These are phyloP conservation scores for Fonsecaea nubica DNA, from an alignment of 2,329 filamentous ascomycete genomes.

Conservation along the genomic window DNA sequence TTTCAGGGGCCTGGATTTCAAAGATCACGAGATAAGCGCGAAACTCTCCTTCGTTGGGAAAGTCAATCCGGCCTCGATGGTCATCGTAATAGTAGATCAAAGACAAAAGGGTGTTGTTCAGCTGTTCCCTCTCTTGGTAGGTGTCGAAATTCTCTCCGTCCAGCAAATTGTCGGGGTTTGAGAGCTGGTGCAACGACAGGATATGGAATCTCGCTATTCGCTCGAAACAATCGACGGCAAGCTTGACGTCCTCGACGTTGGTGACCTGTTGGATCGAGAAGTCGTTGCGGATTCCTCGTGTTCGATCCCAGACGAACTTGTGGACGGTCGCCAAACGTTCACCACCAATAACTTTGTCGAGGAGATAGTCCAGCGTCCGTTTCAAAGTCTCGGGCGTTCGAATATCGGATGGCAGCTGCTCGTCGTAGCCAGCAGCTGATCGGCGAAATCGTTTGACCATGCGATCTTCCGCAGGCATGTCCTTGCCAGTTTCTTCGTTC, in stretches of 20 bases:
- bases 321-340: slow-evolving; percentile 61
- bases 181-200: slow-evolving; percentile 65
- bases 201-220: slow-evolving; percentile 70
- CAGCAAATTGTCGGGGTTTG: slow-evolving; percentile 55
- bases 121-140: slow-evolving; percentile 68
- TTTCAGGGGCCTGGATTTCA: slow-evolving; percentile 57
- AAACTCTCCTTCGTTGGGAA: slow-evolving; percentile 69
- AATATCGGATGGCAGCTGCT: slow-evolving; percentile 68
- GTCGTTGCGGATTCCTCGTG: slow-evolving; percentile 69
- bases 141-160: slow-evolving; percentile 60
- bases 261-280: slow-evolving; percentile 68
- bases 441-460: slow-evolving; percentile 71
- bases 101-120: slow-evolving; percentile 67
- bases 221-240: slow-evolving; percentile 67
- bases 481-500: slow-evolving; percentile 34
- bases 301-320: slow-evolving; percentile 70
- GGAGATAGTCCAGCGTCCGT: slow-evolving; percentile 56
- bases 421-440: slow-evolving; percentile 67
- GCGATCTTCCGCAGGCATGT: slow-evolving; percentile 55
- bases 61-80: slow-evolving; percentile 55
- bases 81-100: slow-evolving; percentile 68
- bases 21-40: slow-evolving; percentile 67
- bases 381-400: slow-evolving; percentile 61
- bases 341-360: slow-evolving; percentile 58
- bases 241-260: slow-evolving; percentile 61